Conservation (phyloP, 83 land plant genomes). For the Picea abies region DNA sequence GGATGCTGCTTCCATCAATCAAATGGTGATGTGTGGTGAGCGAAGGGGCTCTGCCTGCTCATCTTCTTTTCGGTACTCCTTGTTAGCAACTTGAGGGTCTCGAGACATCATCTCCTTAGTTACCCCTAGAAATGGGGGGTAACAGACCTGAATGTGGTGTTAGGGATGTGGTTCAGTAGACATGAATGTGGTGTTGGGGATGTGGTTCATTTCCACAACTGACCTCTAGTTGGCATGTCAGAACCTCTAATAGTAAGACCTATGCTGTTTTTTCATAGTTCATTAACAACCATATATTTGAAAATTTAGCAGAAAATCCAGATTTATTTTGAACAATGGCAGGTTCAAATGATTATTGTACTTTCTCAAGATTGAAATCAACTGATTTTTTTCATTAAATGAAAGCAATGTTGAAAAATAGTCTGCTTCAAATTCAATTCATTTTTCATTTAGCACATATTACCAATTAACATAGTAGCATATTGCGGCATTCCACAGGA, state of each 20-base stretch:
- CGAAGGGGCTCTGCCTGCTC: no score
- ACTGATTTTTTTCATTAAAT: not conserved
- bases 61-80: no score
- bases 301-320: not conserved
- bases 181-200: no score
- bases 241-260: not conserved
- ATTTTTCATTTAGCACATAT: not conserved
- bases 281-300: not conserved
- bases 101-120: no score
- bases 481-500: not conserved
- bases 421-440: not conserved
- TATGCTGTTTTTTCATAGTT: not conserved
- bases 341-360: not conserved
- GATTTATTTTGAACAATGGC: not conserved
- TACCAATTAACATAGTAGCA: not conserved
- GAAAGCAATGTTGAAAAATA: not conserved
- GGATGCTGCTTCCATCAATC: no score
- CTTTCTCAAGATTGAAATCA: not conserved
- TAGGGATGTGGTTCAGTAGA: no score
- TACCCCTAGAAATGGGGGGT: no score
- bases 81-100: no score
- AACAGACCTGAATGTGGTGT: no score
- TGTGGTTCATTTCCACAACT: no score
- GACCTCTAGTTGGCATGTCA: not conserved
- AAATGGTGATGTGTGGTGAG: no score